Evolutionary conservation across 2,329 filamentous ascomycete species (phyloP).

Genomic region (Alternaria incomplexa): DNA sequence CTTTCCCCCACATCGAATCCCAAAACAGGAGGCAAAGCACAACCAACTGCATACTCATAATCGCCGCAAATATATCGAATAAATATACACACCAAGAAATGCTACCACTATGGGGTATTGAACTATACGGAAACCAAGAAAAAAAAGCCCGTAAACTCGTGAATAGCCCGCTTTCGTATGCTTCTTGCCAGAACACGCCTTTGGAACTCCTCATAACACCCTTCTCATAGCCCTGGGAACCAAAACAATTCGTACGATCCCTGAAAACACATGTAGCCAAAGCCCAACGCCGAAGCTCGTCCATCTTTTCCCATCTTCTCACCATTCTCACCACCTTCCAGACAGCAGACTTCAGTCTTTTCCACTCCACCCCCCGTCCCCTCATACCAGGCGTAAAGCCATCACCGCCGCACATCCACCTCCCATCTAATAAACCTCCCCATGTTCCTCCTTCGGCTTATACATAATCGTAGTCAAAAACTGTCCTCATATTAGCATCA

Average conservation of each 20-base stretch:
- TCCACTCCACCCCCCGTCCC: neutral
- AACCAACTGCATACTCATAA: too few species aligned
- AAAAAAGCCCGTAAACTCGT: neutral
- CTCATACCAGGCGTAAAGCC: neutral
- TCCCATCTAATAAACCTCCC: neutral
- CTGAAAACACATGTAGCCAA: neutral
- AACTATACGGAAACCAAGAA: neutral
- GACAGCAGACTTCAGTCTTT: neutral
- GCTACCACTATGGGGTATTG: neutral
- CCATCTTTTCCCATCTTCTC: neutral
- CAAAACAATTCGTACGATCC: too few species aligned
- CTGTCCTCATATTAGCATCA: conserved; percentile 54
- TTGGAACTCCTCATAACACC: neutral
- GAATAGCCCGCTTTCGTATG: neutral
- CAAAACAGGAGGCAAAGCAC: too few species aligned
- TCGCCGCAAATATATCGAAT: neutral
- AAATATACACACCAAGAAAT: neutral
- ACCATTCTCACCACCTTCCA: neutral
- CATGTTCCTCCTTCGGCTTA: conserved; percentile 73
- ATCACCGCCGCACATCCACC: neutral
- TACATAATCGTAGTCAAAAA: conserved; percentile 98
- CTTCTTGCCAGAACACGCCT: neutral
- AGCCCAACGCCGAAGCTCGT: neutral
- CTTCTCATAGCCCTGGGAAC: too few species aligned
- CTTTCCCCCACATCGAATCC: too few species aligned